Evolutionary conservation across 75 land plant genomes (phyloP), one percentile per base, ranked within the genome.

Genomic region (Pinus taeda): DNA sequence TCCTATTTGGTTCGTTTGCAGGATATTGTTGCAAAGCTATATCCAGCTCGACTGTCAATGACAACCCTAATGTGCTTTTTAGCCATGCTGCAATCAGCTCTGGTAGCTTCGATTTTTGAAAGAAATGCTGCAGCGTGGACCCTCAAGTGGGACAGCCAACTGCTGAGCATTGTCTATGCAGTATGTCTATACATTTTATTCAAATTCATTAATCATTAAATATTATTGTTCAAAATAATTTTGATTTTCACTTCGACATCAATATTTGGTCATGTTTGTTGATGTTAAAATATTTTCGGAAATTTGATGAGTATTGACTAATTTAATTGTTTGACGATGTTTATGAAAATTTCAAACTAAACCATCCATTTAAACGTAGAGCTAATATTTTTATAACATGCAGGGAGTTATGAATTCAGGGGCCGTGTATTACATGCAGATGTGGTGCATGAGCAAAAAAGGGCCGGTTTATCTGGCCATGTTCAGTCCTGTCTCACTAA

Each of bases 371-470:
- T 33, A 33, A 33, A 33, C 33, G 0, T 33, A 0, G 33, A 33
- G 33, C 33, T 33, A 33, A 33, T 58, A 30, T 14, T 5, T 7
- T 73, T 13, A 11, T 70, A 70, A 29, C 20, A 18, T 70, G 77
- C 88, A 95, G 98, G 96, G 95, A 13, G 17, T 95, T 15, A 55
- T 93, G 24, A 85, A 82, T 21, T 88, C 93, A 13, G 93, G 87
- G 1, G 53, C 91, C 15, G 81, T 83, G 12, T 91, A 87, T 36
- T 86, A 86, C 78, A 60, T 93, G 74, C 98, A 93, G 83, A 59
- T 80, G 13, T 95, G 96, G 96, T 83, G 81, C 60, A 76, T 91
- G 7, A 78, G 83, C 78, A 81, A 87, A 80, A 95, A 85, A 59
- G 98, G 98, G 2, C 90, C 96, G 0, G 88, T 95, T 59, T 85